phyloP scores from a whole-genome alignment of 768 basidiomycete species.

The Lactarius deliciosus region DNA sequence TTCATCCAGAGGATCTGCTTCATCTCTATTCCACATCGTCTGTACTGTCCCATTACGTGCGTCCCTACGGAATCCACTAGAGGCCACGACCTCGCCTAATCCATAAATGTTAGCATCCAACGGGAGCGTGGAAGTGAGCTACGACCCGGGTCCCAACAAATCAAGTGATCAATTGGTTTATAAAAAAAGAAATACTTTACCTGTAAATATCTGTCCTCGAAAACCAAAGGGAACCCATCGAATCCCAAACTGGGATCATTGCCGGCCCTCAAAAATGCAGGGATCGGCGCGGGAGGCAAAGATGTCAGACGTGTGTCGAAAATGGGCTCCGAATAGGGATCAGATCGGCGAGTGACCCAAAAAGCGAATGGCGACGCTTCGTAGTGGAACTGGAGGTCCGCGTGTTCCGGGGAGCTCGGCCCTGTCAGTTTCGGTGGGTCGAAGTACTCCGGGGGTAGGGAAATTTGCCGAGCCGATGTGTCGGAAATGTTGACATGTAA shows the following conservation, averaged over 20 bases:
- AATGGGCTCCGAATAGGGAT: conserved; percentile 52
- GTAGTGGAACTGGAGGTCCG: conserved; percentile 72
- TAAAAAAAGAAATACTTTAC: conserved; percentile 33
- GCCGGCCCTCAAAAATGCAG: conserved; percentile 47
- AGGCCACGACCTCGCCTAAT: conserved; percentile 68
- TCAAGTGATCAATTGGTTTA: background rate
- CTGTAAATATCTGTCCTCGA: conserved; percentile 81
- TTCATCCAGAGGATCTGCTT: conserved; percentile 60
- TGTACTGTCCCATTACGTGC: conserved; percentile 60
- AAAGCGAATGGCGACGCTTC: conserved; percentile 67
- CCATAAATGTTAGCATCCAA: conserved; percentile 73
- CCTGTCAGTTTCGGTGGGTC: conserved; percentile 36
- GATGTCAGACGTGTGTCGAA: conserved; percentile 71
- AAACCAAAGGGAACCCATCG: conserved; percentile 66
- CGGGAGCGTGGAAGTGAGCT: conserved; percentile 68
- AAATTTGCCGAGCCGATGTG: conserved; percentile 59
- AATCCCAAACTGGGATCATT: conserved; percentile 54
- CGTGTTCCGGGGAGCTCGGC: conserved; percentile 38
- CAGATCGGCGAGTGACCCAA: conserved; percentile 72
- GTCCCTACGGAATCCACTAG: conserved; percentile 66
- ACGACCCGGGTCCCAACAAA: background rate
- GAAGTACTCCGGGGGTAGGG: conserved; percentile 56
- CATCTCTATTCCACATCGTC: conserved; percentile 66
- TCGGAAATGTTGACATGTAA: conserved; percentile 71
- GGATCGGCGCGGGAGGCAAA: conserved; percentile 57